Evolutionary conservation across 2,329 filamentous ascomycete genomes (phyloP).

Genomic region (Talaromyces albobiverticillius): DNA sequence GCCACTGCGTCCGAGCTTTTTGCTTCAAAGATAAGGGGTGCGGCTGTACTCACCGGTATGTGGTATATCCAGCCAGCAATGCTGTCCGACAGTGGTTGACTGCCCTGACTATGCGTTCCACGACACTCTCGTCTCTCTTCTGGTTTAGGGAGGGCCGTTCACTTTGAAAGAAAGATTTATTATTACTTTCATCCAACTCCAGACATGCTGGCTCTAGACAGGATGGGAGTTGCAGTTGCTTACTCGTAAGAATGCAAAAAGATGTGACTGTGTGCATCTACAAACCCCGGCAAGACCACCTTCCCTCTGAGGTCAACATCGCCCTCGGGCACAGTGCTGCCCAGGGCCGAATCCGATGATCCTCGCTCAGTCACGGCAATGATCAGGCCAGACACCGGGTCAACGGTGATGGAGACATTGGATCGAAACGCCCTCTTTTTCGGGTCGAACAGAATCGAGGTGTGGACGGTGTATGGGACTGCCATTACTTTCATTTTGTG

Average conservation of each 20-base stretch:
- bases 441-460: not conserved
- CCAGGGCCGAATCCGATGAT: not conserved
- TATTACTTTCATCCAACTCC: not conserved
- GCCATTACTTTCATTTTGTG: not conserved
- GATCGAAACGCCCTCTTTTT: not conserved
- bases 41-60: conserved; percentile 36
- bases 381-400: not conserved
- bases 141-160: conserved; percentile 40
- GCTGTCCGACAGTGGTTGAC: conserved; percentile 53
- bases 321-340: conserved; percentile 21
- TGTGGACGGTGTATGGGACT: not conserved
- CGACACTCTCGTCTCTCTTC: conserved; percentile 57
- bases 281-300: conserved; percentile 52
- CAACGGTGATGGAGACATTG: not conserved
- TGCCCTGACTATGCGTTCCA: conserved; percentile 55
- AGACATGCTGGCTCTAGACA: not conserved
- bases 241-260: conserved; percentile 49
- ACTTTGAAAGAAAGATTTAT: not conserved
- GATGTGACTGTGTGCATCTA: conserved; percentile 57
- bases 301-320: conserved; percentile 56
- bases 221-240: no score
- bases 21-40: no score
- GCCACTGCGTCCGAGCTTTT: no score
- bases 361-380: not conserved
- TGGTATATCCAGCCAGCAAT: conserved; percentile 58